Evolutionary conservation across 768 basidiomycete species (phyloP), one percentile per base, ranked within the genome.

Genomic region (Sarcodon aspratus): DNA sequence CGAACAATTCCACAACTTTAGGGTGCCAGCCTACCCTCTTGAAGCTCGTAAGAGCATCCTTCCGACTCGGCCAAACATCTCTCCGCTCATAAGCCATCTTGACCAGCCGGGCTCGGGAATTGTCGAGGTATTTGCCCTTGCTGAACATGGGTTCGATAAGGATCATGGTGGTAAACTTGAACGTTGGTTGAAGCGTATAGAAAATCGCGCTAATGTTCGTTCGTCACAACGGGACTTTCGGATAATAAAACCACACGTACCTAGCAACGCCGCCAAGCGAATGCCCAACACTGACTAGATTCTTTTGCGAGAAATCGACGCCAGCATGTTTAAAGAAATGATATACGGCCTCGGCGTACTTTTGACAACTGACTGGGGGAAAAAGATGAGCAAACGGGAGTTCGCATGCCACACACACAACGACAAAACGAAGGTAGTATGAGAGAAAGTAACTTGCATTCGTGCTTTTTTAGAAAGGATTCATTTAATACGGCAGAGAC

Each of bases 101-200:
- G 17, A 81, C 66, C 6, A 84, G 70, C 7, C 55, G 50, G 1
- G 51, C 44, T 18, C 74, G 67, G 17, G 83, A 63, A 7, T 61
- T 57, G 0, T 54, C 48, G 33, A 83, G 62, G 21, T 69, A 68
- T 31, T 69, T 57, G 1, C 66, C 58, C 0, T 79, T 72, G 48
- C 73, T 78, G 43, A 85, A 61, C 65, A 85, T 68, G 3, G 82
- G 82, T 58, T 85, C 82, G 45, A 82, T 68, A 18, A 85, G 68
- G 50, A 84, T 65, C 50, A 85, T 55, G 5, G 72, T 73, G 0
- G 60, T 55, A 57, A 84, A 83, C 3, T 55, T 58, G 38, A 79
- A 55, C 0, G 47, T 40, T 0, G 77, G 77, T 21, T 67, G 56
- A 9, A 80, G 55, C 33, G 62, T 58, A 55, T 81, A 79, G 17